Evolutionary conservation across 495 filamentous ascomycete genomes (phyloP).

Genomic region (Podospora appendiculata): DNA sequence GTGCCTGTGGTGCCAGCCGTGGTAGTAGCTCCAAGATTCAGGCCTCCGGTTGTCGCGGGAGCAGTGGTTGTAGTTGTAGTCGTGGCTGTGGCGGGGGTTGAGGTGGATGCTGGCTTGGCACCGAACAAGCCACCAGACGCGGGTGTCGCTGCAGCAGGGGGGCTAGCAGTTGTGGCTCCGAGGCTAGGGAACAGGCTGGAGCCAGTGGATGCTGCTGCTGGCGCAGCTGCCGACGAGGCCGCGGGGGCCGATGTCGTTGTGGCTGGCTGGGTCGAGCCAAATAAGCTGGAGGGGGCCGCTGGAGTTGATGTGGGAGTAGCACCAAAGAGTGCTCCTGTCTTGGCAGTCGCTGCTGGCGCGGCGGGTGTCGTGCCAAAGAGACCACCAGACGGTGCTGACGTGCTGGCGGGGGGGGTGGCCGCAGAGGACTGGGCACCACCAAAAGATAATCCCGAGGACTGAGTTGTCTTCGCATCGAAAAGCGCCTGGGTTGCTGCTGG

Average conservation of each 20-base stretch:
- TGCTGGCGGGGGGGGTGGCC: not conserved
- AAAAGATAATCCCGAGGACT: constrained; percentile 18
- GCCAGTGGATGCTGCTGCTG: not conserved
- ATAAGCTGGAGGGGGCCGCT: constrained; percentile 14
- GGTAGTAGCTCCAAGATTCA: not conserved
- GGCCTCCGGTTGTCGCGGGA: not conserved
- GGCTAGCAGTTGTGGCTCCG: not conserved
- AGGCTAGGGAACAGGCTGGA: constrained; percentile 9
- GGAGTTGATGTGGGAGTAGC: constrained; percentile 10
- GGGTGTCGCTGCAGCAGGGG: not conserved
- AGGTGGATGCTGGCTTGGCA: not conserved
- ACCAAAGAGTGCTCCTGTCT: constrained; percentile 9
- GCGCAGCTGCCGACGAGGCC: constrained; percentile 4
- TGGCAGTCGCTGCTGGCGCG: constrained; percentile 3
- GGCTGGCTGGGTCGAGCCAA: constrained; percentile 4
- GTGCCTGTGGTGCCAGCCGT: not conserved
- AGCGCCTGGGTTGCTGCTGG: not conserved
- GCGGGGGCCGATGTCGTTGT: not conserved
- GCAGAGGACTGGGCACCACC: constrained; percentile 19
- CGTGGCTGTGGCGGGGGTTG: constrained; percentile 6
- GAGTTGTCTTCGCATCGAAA: constrained; percentile 1
- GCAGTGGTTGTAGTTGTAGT: not conserved
- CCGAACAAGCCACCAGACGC: not conserved
- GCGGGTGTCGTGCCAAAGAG: not conserved
- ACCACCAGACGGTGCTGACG: not conserved